A percentile compares a stretch with the other conserved stretches of the same genome.
These are phyloP conservation scores for Wallacemonas sp. DNA, from an alignment of 208 protist species.

Conservation along the genomic window DNA sequence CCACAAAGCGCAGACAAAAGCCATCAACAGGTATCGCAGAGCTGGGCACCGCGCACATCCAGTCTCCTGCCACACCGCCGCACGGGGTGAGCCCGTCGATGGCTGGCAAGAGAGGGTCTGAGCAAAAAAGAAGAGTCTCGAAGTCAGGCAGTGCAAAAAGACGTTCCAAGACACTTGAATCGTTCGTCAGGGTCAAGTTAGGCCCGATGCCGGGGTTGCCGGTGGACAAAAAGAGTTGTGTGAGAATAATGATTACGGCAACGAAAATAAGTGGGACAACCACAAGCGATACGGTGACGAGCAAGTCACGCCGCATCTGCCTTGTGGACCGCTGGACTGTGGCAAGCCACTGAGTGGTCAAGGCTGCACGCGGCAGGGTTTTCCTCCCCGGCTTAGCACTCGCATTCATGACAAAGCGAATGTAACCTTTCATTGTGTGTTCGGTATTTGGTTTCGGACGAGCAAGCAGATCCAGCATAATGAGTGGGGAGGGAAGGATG, in stretches of 20 bases:
- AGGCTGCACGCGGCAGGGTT: not conserved
- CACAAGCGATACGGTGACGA: not conserved
- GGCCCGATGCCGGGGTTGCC: not conserved
- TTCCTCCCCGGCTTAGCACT: not conserved
- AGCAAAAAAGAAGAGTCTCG: conserved; percentile 8
- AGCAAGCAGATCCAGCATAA: not conserved
- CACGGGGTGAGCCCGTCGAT: not conserved
- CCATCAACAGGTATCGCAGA: not conserved
- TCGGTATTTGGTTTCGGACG: not conserved
- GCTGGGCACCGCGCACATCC: not conserved
- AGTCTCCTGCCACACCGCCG: not conserved
- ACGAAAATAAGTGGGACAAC: conserved; percentile 9
- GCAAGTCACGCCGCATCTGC: conserved; percentile 7
- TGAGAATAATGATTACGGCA: conserved; percentile 6
- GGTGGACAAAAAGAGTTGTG: not conserved
- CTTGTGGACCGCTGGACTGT: not conserved
- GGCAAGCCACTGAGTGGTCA: conserved; percentile 8
- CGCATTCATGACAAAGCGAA: not conserved
- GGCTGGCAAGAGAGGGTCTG: not conserved
- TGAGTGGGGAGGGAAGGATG: not conserved
- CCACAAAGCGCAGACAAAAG: not conserved
- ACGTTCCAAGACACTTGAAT: not conserved
- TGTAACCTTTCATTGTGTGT: too few species aligned
- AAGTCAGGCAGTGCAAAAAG: not conserved
- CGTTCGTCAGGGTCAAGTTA: not conserved